Base-by-base conservation (phyloP, 768 basidiomycete species). In the Pluteus cervinus region DNA sequence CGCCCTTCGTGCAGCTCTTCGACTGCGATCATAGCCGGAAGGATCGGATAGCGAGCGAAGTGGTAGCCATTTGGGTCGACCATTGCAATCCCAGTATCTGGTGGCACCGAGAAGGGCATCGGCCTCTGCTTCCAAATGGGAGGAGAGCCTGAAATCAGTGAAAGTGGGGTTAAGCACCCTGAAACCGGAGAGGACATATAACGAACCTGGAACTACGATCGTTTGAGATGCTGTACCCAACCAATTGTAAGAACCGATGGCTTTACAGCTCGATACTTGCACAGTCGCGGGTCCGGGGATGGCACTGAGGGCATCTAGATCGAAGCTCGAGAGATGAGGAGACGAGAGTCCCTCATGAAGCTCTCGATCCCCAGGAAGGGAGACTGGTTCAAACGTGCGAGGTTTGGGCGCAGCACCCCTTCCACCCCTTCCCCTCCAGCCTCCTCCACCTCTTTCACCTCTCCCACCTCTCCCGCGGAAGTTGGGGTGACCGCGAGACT, bases 211-310 rank as follows among this genome's bases (percentile, higher is more conserved):
- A 30, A 76, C 66, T 33, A 68, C 62, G 30, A 79, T 76, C 1
- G 70, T 75, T 1, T 75, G 73, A 9, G 51, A 49, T 0, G 49
- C 29, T 3, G 55, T 60, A n/a, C 55, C 49, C 23, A 62, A 48
- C 78, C 76, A 79, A 24, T 69, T 72, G 51, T 79, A 79, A 0
- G 76, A 77, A 2, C 69, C 70, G 26, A 72, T 46, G 15, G 58
- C n/a, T n/a, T n/a, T n/a, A n/a, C n/a, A n/a, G 58, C 22, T 55
- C 48, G 24, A 71, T 37, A 56, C 38, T n/a, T n/a, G n/a, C n/a
- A n/a, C n/a, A n/a, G n/a, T n/a, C n/a, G n/a, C n/a, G n/a, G n/a
- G n/a, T n/a, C n/a, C n/a, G n/a, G n/a, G n/a, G n/a, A n/a, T n/a
- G n/a, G n/a, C n/a, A n/a, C n/a, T n/a, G n/a, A n/a, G n/a, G n/a